A percentile compares a stretch with the other conserved stretches of the same genome.
phyloP scores from a whole-genome alignment of 1,284 basidiomycete genomes.

The Irpex rosettiformis region DNA sequence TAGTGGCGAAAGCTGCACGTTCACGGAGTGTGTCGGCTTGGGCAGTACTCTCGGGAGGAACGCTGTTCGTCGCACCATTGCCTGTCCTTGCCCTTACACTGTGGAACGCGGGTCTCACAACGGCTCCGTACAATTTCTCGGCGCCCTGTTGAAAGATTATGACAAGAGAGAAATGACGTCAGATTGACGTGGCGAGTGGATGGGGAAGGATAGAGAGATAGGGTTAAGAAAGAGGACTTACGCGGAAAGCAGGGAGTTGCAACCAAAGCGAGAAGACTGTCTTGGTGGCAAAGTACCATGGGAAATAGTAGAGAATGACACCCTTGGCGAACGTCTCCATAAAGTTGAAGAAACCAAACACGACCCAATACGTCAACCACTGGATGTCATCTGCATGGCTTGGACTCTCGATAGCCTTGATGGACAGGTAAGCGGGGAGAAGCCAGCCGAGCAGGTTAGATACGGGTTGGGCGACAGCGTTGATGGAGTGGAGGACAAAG shows the following conservation, averaged over 20 bases:
- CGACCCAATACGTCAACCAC: conserved; percentile 89
- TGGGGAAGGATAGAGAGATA: background rate
- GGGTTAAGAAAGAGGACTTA: conserved; percentile 38
- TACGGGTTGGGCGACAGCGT: conserved; percentile 76
- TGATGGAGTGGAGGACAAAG: conserved; percentile 74
- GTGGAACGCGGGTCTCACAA: conserved; percentile 29
- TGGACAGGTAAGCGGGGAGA: conserved; percentile 81
- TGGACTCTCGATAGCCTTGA: conserved; percentile 80
- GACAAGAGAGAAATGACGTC: conserved; percentile 12
- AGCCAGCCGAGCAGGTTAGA: conserved; percentile 85
- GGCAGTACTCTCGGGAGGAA: conserved; percentile 24
- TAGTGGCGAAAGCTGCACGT: conserved; percentile 37
- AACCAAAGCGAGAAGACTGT: conserved; percentile 86
- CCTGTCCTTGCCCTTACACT: conserved; percentile 25
- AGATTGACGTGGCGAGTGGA: conserved; percentile 10
- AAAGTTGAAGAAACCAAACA: conserved; percentile 87
- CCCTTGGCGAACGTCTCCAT: conserved; percentile 74
- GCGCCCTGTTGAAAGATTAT: conserved; percentile 24
- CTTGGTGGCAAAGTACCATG: conserved; percentile 92
- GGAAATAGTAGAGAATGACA: conserved; percentile 76
- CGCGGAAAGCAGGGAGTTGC: conserved; percentile 76
- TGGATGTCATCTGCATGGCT: conserved; percentile 75
- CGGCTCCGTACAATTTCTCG: conserved; percentile 27
- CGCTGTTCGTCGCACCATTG: conserved; percentile 18
- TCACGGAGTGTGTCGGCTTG: conserved; percentile 42